Evolutionary conservation across 2,329 filamentous ascomycete genomes (phyloP), one percentile per base, ranked within the genome.

Genomic region (Alternaria arbusti): DNA sequence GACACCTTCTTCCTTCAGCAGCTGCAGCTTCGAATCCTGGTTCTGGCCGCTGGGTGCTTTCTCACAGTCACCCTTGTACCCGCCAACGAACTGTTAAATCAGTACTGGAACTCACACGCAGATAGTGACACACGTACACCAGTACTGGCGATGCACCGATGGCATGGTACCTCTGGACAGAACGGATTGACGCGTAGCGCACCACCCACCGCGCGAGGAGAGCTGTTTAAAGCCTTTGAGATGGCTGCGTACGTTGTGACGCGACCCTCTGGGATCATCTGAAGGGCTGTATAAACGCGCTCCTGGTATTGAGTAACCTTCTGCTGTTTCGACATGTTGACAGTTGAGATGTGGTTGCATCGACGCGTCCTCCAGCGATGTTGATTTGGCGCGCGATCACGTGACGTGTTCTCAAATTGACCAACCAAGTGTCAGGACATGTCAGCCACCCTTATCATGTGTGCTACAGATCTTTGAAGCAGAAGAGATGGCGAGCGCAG

Each of bases 161-260:
- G 93, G 70, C 93, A 96, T 1, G 93, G 93, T 5, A 95, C 90
- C 32, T 88, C 86, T 0, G 93, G 93, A 13, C 93, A 93, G 72
- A 95, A 96, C 0, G 93, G 93, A 76, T 97, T 97, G 36, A 81
- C 83, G 17, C 91, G 86, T 74, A 96, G 84, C 2, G 92, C 92
- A 63, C 91, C 93, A 15, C 92, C 92, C 6, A 96, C 88, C 0
- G 92, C 92, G 45, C 92, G 85, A 2, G 92, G 90, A 4, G 90
- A 92, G 22, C 91, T 93, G 11, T 83, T 79, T 15, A 95, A 85
- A 61, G 90, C 86, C 9, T 84, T 84, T 0, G 93, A 88, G 57
- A 97, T 83, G 2, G 90, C 84, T 4, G 87, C 90, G 80, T 97
- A 96, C 0, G 93, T 95, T 0, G 91, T 93, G 74, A 94, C 90